These are phyloP conservation scores for Penicillium goetzii DNA, from an alignment of 495 filamentous ascomycete genomes.

Conservation along the genomic window DNA sequence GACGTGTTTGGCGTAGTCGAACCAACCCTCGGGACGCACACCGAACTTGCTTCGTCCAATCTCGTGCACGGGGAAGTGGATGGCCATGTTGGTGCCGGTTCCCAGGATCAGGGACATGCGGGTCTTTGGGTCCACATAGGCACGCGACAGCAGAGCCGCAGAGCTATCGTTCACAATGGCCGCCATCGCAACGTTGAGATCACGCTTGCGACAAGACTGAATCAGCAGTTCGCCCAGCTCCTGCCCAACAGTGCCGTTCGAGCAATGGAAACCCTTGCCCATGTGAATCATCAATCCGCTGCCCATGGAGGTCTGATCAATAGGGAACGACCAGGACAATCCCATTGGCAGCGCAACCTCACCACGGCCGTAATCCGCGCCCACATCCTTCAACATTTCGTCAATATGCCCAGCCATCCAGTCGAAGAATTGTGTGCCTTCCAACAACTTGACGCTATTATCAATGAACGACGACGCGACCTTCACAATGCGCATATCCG, in stretches of 20 bases:
- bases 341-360: constrained; percentile 57
- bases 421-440: constrained; percentile 64
- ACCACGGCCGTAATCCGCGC: constrained; percentile 42
- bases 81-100: constrained; percentile 86
- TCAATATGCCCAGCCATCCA: constrained; percentile 69
- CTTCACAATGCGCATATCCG: constrained; percentile 55
- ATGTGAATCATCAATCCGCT: constrained; percentile 62
- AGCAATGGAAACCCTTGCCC: constrained; percentile 70
- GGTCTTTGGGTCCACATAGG: constrained; percentile 66
- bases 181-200: constrained; percentile 57
- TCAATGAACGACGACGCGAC: constrained; percentile 58
- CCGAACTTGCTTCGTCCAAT: constrained; percentile 67
- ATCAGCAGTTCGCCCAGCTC: constrained; percentile 64
- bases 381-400: constrained; percentile 50
- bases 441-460: constrained; percentile 53
- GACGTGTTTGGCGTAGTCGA: constrained; percentile 60
- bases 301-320: constrained; percentile 64
- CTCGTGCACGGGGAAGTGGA: constrained; percentile 63
- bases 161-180: constrained; percentile 88
- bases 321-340: constrained; percentile 70
- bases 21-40: constrained; percentile 44
- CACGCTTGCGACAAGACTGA: constrained; percentile 55
- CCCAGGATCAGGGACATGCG: constrained; percentile 81
- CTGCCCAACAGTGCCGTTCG: constrained; percentile 57
- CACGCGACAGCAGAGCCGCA: constrained; percentile 76